These are phyloP conservation scores for Arthrobotrys sinensis DNA, from an alignment of 2,329 filamentous ascomycete species.

Conservation along the genomic window DNA sequence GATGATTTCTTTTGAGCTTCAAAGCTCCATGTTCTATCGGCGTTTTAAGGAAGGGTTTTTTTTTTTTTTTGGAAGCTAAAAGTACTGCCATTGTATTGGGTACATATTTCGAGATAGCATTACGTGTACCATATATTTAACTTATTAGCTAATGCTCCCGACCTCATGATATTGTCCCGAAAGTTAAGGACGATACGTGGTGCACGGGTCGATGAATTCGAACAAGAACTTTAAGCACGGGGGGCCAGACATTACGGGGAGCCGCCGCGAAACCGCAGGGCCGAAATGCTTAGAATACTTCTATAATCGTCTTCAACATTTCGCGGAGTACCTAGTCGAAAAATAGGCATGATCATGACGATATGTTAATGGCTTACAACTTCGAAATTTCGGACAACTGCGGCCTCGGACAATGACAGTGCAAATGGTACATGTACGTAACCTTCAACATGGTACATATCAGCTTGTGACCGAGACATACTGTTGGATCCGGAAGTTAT, in stretches of 20 bases:
- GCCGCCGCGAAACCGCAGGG: too few relatives aligned
- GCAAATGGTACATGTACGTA: neutral
- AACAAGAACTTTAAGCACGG: too few relatives aligned
- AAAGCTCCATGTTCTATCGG: too few relatives aligned
- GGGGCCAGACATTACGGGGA: too few relatives aligned
- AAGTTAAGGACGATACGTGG: neutral
- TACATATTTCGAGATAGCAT: neutral
- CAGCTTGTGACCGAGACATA: neutral
- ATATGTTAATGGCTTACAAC: neutral
- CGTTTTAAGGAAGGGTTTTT: neutral
- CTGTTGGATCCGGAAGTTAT: constrained; percentile 8
- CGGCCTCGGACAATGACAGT: neutral
- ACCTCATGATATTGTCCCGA: neutral
- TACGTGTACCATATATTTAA: constrained; percentile 5
- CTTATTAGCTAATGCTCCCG: constrained; percentile 11
- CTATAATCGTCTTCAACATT: too few relatives aligned
- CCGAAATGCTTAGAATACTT: too few relatives aligned
- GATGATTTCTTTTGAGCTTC: too few relatives aligned
- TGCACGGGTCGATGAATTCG: neutral
- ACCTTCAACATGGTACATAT: neutral
- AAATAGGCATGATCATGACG: neutral
- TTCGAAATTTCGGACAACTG: neutral
- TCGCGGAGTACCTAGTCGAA: too few relatives aligned
- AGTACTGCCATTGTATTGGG: neutral
- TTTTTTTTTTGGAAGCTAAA: neutral